Percentiles rank a stretch among this genome's conserved stretches.
Evolutionary conservation across 495 filamentous ascomycete species (phyloP).

Genomic region (Gamarada debralockiae): DNA sequence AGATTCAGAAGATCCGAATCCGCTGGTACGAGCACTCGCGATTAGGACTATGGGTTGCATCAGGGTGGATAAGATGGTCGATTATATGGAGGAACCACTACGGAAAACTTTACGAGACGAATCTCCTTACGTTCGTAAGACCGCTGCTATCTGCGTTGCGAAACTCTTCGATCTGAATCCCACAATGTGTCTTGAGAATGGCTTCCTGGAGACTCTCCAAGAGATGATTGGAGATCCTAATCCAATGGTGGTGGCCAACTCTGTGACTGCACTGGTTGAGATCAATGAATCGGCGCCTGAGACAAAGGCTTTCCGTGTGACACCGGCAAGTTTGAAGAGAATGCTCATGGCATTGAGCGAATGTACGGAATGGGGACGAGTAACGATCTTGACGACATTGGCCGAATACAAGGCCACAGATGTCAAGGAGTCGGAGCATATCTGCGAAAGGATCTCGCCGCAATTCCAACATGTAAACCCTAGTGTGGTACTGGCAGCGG

Average conservation of each 20-base stretch:
- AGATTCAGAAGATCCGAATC: conserved; percentile 98
- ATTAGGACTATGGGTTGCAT: conserved; percentile 99
- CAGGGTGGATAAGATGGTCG: conserved; percentile 98
- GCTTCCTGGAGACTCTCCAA: conserved; percentile 92
- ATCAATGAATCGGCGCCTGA: conserved; percentile 90
- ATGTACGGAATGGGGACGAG: conserved; percentile 98
- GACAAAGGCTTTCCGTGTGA: conserved; percentile 80
- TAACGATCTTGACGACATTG: conserved; percentile 87
- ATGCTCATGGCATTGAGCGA: conserved; percentile 96
- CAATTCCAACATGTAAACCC: conserved; percentile 99
- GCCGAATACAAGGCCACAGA: conserved; percentile 84
- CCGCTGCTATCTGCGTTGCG: conserved; percentile 94
- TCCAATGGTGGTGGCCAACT: conserved; percentile 98
- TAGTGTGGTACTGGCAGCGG: conserved; percentile 91
- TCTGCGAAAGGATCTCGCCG: conserved; percentile 91
- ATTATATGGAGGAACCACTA: conserved; percentile 99
- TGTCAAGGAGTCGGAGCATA: conserved; percentile 95
- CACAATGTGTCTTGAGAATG: conserved; percentile 88
- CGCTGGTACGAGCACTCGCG: conserved; percentile 87
- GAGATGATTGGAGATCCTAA: conserved; percentile 97
- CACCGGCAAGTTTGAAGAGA: conserved; percentile 79
- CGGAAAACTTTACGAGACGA: conserved; percentile 96
- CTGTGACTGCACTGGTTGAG: conserved; percentile 88
- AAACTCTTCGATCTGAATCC: conserved; percentile 97
- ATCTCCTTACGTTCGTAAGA: conserved; percentile 97